Conservation (phyloP, 208 protist species). For the Acanthamoeba lugdunensis region DNA sequence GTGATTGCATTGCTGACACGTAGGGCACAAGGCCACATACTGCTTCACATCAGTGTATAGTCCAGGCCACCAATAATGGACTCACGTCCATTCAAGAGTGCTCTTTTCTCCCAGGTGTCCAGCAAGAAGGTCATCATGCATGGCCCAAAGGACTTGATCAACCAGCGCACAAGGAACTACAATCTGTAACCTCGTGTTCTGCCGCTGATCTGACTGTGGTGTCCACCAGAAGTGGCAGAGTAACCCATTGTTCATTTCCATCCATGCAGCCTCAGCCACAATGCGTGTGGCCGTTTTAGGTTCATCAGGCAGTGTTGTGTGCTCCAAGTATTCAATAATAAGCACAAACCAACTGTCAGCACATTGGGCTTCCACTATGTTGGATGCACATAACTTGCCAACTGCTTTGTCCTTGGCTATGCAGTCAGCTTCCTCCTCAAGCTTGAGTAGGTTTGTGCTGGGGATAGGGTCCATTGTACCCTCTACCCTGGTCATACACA, state of each 20-base stretch:
- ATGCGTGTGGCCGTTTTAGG: too few relatives aligned
- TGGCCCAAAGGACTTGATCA: not conserved
- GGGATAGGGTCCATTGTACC: too few relatives aligned
- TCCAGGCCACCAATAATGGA: slow-evolving; percentile 51
- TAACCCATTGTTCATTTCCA: not conserved
- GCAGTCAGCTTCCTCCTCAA: too few relatives aligned
- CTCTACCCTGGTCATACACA: too few relatives aligned
- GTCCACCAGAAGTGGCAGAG: not conserved
- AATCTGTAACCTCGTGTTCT: not conserved
- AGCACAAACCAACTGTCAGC: too few relatives aligned
- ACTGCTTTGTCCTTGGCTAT: too few relatives aligned
- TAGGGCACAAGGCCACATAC: not conserved
- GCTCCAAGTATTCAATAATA: not conserved
- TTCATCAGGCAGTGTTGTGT: not conserved
- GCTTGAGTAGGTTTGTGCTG: too few relatives aligned
- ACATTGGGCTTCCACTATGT: too few relatives aligned
- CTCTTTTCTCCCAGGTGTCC: slow-evolving; percentile 10
- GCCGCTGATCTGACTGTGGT: not conserved
- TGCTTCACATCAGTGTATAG: not conserved
- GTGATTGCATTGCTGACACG: slow-evolving; percentile 16
- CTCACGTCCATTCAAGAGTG: not conserved
- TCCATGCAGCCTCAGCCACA: not conserved
- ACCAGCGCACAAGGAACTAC: not conserved
- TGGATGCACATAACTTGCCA: too few relatives aligned
- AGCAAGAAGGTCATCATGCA: slow-evolving; percentile 15